Conservation (phyloP, 345 rosid species). For the Microcos paniculata region DNA sequence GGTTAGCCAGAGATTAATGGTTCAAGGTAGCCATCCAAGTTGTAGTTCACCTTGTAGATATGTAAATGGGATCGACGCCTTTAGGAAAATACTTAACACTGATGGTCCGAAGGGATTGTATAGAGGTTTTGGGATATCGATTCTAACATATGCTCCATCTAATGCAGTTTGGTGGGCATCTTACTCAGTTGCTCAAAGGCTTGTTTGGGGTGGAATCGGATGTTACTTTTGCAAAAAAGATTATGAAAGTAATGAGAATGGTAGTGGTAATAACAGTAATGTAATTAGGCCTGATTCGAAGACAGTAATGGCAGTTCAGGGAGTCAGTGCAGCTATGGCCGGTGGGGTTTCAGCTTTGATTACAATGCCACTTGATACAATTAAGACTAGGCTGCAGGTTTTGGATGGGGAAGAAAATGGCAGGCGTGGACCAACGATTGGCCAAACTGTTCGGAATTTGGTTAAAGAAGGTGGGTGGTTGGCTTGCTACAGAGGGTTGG, state of each 20-base stretch:
- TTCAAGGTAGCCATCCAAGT: slow-evolving; percentile 48
- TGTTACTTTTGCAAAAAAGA: slow-evolving; percentile 51
- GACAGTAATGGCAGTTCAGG: slow-evolving; percentile 86
- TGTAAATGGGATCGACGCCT: slow-evolving; percentile 71
- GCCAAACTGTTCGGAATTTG: slow-evolving; percentile 72
- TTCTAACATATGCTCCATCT: slow-evolving; percentile 85
- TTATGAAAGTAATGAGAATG: slow-evolving; percentile 23
- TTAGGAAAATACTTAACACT: slow-evolving; percentile 53
- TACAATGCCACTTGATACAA: slow-evolving; percentile 94
- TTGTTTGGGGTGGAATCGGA: slow-evolving; percentile 63
- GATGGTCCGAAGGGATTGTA: slow-evolving; percentile 80
- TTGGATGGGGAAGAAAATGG: slow-evolving; percentile 74
- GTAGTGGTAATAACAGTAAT: background rate
- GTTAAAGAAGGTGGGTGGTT: slow-evolving; percentile 89
- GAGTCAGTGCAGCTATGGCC: slow-evolving; percentile 92
- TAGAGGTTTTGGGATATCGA: slow-evolving; percentile 84
- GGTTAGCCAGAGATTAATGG: slow-evolving; percentile 92
- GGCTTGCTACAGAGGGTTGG: slow-evolving; percentile 92
- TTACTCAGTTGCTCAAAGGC: slow-evolving; percentile 61
- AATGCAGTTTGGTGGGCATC: slow-evolving; percentile 93
- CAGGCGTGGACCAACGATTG: slow-evolving; percentile 64
- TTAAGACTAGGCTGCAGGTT: slow-evolving; percentile 91
- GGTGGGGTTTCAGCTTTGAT: slow-evolving; percentile 91
- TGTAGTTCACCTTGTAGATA: slow-evolving; percentile 58
- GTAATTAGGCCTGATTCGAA: slow-evolving; percentile 58